Base-by-base conservation (phyloP, 805 yeast species). In the Ogataea ganodermae region DNA sequence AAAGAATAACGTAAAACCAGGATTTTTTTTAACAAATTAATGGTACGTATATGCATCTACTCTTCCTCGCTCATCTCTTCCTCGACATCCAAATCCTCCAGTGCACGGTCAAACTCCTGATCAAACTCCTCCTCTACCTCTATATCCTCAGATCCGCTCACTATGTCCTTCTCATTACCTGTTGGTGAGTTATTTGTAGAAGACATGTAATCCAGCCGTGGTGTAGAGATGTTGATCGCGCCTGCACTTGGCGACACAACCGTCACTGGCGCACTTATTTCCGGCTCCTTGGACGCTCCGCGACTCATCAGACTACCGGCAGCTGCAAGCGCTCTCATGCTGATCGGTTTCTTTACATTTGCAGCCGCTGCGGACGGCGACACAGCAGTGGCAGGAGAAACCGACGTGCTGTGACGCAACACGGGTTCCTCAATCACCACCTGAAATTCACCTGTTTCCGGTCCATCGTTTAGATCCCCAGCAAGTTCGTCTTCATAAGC, bases 41-140 rank as follows among this genome's bases (percentile, higher is more conserved):
- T 10, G 4, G 6, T 4, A 21, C 13, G 26, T 17, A 22, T 22
- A 7, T 18, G 21, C 26, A 7, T 14, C 46, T 40, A 62, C 43
- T 62, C 66, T 42, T 62, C 66, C 45, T 62, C 66, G 45, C 63
- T 61, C 49, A 55, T 57, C n/a, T 57, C 62, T 20, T 59, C 60
- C 16, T 52, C 56, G 4, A 24, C 39, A 14, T 51, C 58, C 17
- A 54, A 44, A n/a, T 48, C 55, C 23, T 52, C 60, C 30, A 59
- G 47, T 9, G 61, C 63, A 26, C 54, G 53, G 32, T 60, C 62
- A 26, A 60, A 56, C 35, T 57, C 65, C 13, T 60, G 59, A 39
- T 58, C 62, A 16, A 53, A 53, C 6, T 52, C 60, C 13, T 40
- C 31, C 17, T 48, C 59, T 9, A 41, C 49, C n/a, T 48, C 51